These are phyloP conservation scores for Escallonia herrerae DNA, from an alignment of 129 eudicot genomes.

Conservation along the genomic window DNA sequence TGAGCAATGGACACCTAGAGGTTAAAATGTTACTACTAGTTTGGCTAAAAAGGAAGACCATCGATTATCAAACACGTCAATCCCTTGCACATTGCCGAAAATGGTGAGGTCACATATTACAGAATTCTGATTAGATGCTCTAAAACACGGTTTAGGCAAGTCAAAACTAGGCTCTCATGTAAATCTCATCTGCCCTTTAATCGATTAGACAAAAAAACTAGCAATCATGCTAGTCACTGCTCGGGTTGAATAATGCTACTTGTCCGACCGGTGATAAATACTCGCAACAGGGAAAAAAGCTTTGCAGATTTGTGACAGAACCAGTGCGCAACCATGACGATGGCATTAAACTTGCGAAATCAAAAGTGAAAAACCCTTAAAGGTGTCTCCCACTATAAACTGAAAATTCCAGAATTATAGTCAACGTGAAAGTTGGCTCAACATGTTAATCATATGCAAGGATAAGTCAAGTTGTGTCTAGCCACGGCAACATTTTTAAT, in stretches of 20 bases:
- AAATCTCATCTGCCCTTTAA: neutral
- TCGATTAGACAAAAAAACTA: neutral
- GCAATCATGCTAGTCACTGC: neutral
- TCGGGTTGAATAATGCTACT: neutral
- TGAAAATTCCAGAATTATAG: neutral
- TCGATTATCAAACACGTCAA: neutral
- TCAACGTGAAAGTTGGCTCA: neutral
- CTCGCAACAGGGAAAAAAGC: neutral
- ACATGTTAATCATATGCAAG: too few species aligned
- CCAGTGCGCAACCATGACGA: slow-evolving; percentile 12
- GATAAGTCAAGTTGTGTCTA: too few species aligned
- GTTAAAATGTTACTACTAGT: too few species aligned
- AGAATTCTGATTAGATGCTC: neutral
- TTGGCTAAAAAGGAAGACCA: too few species aligned
- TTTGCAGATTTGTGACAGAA: neutral
- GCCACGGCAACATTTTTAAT: too few species aligned
- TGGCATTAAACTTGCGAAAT: neutral
- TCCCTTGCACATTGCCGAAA: neutral
- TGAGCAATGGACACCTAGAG: too few species aligned
- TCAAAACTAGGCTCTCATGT: neutral
- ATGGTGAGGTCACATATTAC: neutral
- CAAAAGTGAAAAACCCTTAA: neutral
- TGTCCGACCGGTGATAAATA: neutral
- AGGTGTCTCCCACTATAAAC: slow-evolving; percentile 11
- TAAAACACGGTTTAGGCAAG: neutral